Evolutionary conservation across 2,329 filamentous ascomycete species (phyloP), one percentile per base, ranked within the genome.

Genomic region (Myrmaecium sp.): DNA sequence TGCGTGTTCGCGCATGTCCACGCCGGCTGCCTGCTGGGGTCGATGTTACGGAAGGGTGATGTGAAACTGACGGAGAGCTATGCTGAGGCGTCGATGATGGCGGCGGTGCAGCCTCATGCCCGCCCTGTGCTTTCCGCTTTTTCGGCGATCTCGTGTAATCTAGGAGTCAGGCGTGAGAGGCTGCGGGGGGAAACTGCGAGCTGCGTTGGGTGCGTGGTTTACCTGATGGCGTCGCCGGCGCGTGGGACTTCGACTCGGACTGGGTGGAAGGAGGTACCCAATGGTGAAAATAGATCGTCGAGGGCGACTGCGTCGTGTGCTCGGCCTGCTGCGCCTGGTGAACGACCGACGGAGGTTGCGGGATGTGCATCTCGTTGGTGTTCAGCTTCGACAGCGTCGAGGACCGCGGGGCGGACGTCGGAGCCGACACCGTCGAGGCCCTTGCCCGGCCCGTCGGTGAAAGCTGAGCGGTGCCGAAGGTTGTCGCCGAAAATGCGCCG

Each of bases 231-330:
- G 76, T 77, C 42, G 67, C 68, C 33, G 77, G 75, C 46, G 77
- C 73, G 41, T 71, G 69, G 30, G 66, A 61, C 46, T 61, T 57
- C 36, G 62, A 55, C 32, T 66, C 63, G 36, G 62, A 59, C 51
- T 78, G 66, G 35, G 70, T 66, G 13, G 63, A 66, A 9, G 83
- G 83, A 23, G 83, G 83, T 32, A 86, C 78, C 82, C 83, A 93
- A 47, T 92, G 81, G 45, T 92, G 81, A 48, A 93, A 93, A 51
- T 81, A 89, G 25, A 92, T 78, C 8, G 29, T n/a, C 13, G 74
- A 77, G 1, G 76, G 72, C 21, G 77, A 80, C 11, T 70, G 65
- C 35, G 74, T 61, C 23, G 68, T 54, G 24, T 72, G 69, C 37
- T 76, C 66, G 40, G 73, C 69, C 32, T 66, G 63, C 23, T 60